Percentiles rank a stretch among this genome's conserved stretches.
Evolutionary conservation across 345 rosid genomes (phyloP).

Genomic region (Lepidium didymum): DNA sequence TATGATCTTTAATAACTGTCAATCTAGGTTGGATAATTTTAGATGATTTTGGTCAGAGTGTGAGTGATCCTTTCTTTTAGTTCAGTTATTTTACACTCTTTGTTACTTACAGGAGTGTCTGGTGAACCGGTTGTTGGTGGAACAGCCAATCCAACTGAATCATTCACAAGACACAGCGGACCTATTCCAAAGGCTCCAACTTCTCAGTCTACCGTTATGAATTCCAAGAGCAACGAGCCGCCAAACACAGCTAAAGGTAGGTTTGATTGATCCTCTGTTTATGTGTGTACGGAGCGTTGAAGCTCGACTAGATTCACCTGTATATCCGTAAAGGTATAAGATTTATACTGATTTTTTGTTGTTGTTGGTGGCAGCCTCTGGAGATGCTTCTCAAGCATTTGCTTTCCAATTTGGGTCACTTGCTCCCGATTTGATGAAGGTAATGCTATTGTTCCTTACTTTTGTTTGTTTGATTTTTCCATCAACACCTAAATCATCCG

Average conservation of each 20-base stretch:
- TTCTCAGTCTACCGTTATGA: constrained; percentile 64
- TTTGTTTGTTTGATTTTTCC: background rate
- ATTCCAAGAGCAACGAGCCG: constrained; percentile 31
- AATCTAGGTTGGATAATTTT: background rate
- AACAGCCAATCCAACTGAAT: constrained; percentile 39
- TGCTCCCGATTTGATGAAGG: constrained; percentile 75
- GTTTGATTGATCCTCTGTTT: background rate
- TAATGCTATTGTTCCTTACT: constrained; percentile 35
- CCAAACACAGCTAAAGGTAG: constrained; percentile 55
- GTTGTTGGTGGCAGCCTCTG: constrained; percentile 28
- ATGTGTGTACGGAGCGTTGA: background rate
- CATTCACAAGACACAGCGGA: constrained; percentile 37
- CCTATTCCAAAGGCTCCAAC: constrained; percentile 78
- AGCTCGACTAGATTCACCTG: background rate
- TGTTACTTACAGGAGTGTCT: constrained; percentile 34
- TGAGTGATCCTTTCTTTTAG: background rate
- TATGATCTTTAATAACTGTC: constrained; percentile 13
- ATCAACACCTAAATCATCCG: constrained; percentile 6
- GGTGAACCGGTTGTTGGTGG: constrained; percentile 37
- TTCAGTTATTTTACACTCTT: background rate
- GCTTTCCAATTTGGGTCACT: constrained; percentile 85
- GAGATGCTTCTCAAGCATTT: constrained; percentile 60
- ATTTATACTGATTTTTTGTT: constrained; percentile 3
- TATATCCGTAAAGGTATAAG: background rate
- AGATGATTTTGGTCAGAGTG: background rate